These are phyloP conservation scores for Besnoitia besnoiti DNA, from an alignment of 169 alveolate genomes.

Conservation along the genomic window DNA sequence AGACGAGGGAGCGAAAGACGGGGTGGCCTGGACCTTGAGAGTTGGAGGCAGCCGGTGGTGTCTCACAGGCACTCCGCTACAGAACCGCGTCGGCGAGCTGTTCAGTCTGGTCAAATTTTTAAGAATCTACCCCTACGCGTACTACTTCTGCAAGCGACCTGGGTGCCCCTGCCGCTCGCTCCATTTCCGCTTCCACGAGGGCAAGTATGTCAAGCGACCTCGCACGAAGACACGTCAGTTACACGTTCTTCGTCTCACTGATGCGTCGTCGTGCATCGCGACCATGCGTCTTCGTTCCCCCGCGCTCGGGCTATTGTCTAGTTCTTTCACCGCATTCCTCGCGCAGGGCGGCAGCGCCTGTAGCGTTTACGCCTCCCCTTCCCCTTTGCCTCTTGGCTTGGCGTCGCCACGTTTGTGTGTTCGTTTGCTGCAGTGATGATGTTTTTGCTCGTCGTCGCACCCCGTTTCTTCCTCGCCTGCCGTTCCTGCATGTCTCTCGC, in stretches of 20 bases:
- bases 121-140: slow-evolving; percentile 92
- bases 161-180: slow-evolving; percentile 84
- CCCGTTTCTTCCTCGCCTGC: not conserved
- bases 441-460: no score
- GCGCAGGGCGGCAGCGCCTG: no score
- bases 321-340: no score
- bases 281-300: no score
- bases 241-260: no score
- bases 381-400: no score
- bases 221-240: no score
- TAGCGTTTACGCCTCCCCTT: no score
- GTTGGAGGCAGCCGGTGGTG: slow-evolving; percentile 89
- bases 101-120: slow-evolving; percentile 93
- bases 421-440: no score
- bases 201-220: slow-evolving; percentile 60
- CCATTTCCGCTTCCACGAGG: slow-evolving; percentile 79
- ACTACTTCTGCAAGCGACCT: slow-evolving; percentile 87
- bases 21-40: not conserved
- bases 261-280: no score
- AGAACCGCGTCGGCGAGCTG: slow-evolving; percentile 95
- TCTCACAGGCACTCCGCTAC: slow-evolving; percentile 97
- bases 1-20: slow-evolving; percentile 28
- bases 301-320: no score
- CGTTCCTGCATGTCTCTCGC: not conserved
- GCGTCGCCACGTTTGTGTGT: no score